Conservation (phyloP, 225 moss, liverwort and hornwort species). For the Straminergon stramineum region DNA sequence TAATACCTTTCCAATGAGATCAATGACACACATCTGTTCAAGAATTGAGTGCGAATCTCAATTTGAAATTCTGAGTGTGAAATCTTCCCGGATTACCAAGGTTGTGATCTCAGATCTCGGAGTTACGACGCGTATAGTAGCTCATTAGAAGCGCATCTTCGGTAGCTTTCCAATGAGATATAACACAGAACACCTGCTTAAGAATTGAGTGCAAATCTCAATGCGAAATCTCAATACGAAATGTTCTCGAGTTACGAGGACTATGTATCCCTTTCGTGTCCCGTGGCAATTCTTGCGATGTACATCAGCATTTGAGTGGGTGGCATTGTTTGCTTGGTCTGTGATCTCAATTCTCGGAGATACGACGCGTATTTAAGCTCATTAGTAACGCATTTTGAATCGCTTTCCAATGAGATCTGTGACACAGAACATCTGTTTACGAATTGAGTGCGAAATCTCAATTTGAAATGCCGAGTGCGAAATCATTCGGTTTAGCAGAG, state of each 20-base stretch:
- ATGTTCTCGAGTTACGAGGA: neutral
- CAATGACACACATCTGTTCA: neutral
- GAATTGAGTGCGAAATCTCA: neutral
- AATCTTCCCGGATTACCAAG: neutral
- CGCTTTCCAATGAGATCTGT: neutral
- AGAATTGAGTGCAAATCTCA: neutral
- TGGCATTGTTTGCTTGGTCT: neutral
- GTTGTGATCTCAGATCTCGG: neutral
- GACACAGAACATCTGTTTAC: no score
- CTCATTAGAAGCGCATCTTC: neutral
- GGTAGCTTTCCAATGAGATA: neutral
- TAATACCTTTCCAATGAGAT: neutral
- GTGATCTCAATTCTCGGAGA: neutral
- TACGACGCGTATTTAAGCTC: neutral
- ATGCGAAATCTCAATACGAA: neutral
- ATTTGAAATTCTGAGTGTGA: neutral
- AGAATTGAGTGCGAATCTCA: neutral
- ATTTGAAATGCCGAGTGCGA: neutral
- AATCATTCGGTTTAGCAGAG: neutral
- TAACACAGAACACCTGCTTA: no score
- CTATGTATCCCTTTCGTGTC: neutral
- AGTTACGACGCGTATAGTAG: neutral
- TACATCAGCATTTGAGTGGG: neutral
- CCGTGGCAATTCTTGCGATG: neutral
- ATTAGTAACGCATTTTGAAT: no score